Evolutionary conservation across 805 yeast species (phyloP).

Genomic region (Saccharomyces jurei): DNA sequence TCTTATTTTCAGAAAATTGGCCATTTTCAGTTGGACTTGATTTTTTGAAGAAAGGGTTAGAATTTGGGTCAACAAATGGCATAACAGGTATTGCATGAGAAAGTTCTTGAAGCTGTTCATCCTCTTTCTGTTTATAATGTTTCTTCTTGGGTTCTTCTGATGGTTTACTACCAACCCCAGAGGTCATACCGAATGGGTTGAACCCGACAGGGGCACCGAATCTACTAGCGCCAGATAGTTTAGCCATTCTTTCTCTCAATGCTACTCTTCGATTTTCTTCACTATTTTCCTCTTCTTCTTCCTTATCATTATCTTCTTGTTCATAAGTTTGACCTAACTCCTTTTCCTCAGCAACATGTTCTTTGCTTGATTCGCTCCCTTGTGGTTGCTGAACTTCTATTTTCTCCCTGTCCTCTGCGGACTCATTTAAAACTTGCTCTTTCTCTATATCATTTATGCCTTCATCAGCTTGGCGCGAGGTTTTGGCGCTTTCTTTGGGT

Average conservation of each 20-base stretch:
- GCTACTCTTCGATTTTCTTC: slow-evolving; percentile 71
- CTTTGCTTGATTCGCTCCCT: slow-evolving; percentile 4
- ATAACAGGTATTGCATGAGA: slow-evolving; percentile 44
- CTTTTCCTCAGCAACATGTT: slow-evolving; percentile 26
- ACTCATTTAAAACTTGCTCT: neutral
- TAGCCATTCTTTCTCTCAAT: slow-evolving; percentile 92
- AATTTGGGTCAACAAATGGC: slow-evolving; percentile 41
- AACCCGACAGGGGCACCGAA: slow-evolving; percentile 45
- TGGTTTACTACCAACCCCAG: slow-evolving; percentile 15
- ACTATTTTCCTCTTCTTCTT: slow-evolving; percentile 56
- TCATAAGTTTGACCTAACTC: slow-evolving; percentile 26
- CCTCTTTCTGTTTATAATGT: slow-evolving; percentile 17
- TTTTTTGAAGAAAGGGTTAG: slow-evolving; percentile 22
- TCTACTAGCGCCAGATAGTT: slow-evolving; percentile 76
- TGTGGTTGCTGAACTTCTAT: slow-evolving; percentile 5
- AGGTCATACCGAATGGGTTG: slow-evolving; percentile 36
- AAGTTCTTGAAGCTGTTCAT: slow-evolving; percentile 11
- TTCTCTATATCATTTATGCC: neutral
- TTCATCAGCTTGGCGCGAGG: neutral
- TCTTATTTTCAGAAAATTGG: neutral
- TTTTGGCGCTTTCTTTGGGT: neutral
- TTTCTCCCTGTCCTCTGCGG: slow-evolving; percentile 6
- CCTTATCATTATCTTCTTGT: slow-evolving; percentile 42
- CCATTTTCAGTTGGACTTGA: neutral
- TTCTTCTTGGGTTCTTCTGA: slow-evolving; percentile 16